Evolutionary conservation across 1,284 basidiomycete genomes (phyloP), one percentile per base, ranked within the genome.

Genomic region (Papiliotrema terrestris): DNA sequence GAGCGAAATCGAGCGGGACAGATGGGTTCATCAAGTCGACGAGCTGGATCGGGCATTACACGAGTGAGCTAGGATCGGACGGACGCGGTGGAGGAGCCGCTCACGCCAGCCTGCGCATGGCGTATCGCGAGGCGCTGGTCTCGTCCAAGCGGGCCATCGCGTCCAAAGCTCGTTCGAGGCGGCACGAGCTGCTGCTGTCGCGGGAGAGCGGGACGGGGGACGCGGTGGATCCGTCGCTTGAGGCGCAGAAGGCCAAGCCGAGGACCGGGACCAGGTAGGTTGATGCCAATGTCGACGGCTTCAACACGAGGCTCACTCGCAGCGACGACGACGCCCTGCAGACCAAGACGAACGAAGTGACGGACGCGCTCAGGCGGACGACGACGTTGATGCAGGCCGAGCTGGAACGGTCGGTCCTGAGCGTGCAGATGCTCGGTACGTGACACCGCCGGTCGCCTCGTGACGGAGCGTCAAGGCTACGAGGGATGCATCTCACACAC

Each of bases 381-480:
- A 83, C 92, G 26, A 82, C 80, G 19, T 78, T 91, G 9, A 91
- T 97, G 87, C 90, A 94, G 75, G 84, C 83, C 45, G 93, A 97
- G 68, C 83, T 97, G 2, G 89, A 96, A 68, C 84, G 86, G 35
- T 93, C 90, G 1, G 89, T 94, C 13, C 79, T 95, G 44, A 85
- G 88, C 1, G 82, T 81, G 3, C 93, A 97, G 70, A 84, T 93
- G 72, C 83, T 96, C 25, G 88, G 90, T 89, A 62, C 45, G 82
- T 75, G 39, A 20, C n/a, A 19, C 2, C 22, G 11, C 41, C 32
- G 5, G 11, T 19, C 48, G 8, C 32, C 36, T 26, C 49, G 20
- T 23, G 17, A 20, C 22, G 15, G 22, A 13, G 11, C 36, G 13
- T 39, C 49, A 13, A 17, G 11, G 35, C 49, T 17, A 46, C 52